Conservation (phyloP, 164 flowering plant species). For the Sedum album region DNA sequence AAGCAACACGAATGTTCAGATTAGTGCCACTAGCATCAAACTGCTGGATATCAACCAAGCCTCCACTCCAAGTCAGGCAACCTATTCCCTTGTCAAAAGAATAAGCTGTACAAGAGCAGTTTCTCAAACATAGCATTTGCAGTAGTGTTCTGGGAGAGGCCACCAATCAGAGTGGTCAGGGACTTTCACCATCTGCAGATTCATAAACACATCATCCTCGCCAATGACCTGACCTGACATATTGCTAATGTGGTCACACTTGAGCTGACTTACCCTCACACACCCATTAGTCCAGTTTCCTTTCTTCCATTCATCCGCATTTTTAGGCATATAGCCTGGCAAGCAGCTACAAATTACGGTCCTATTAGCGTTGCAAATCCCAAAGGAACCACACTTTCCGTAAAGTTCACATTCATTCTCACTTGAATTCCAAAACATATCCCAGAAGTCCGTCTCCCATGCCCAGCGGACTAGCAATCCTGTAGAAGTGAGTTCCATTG, state of each 20-base stretch:
- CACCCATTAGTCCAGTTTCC: slow-evolving; percentile 40
- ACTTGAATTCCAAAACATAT: slow-evolving; percentile 10
- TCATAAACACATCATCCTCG: slow-evolving; percentile 29
- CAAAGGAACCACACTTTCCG: slow-evolving; percentile 23
- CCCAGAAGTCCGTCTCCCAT: slow-evolving; percentile 13
- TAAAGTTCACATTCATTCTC: slow-evolving; percentile 19
- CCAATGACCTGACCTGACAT: slow-evolving; percentile 1
- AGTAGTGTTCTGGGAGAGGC: slow-evolving; percentile 12
- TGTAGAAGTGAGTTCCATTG: slow-evolving; percentile 9
- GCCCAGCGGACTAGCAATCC: slow-evolving; percentile 8
- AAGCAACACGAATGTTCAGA: slow-evolving; percentile 28
- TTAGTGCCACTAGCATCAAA: slow-evolving; percentile 21
- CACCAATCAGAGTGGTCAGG: slow-evolving; percentile 28
- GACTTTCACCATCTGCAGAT: slow-evolving; percentile 22
- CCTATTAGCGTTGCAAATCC: slow-evolving; percentile 12
- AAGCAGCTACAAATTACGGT: slow-evolving; percentile 23
- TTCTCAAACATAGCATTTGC: slow-evolving; percentile 36
- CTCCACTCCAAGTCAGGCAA: too few relatives aligned
- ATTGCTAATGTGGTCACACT: slow-evolving; percentile 21
- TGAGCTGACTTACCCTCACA: slow-evolving; percentile 20
- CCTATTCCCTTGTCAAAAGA: too few relatives aligned
- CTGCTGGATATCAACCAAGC: too few relatives aligned
- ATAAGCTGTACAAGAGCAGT: slow-evolving; percentile 69
- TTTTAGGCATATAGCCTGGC: slow-evolving; percentile 26
- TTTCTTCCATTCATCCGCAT: slow-evolving; percentile 22